Conservation (phyloP, 352 stramenopile genomes). For the Aphanomyces invadans region DNA sequence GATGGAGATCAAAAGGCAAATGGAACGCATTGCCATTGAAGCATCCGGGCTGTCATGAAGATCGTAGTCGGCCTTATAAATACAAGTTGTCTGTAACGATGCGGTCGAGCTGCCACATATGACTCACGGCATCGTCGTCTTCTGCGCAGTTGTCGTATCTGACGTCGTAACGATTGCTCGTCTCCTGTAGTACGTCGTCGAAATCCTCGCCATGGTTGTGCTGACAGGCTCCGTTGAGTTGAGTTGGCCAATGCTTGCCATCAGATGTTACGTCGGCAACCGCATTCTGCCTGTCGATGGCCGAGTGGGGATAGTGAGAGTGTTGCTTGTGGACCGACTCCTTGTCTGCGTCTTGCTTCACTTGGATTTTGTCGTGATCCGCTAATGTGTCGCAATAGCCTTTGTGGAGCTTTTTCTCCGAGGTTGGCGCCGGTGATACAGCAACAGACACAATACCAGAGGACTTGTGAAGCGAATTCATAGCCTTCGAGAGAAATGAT, state of each 20-base stretch:
- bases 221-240: no score
- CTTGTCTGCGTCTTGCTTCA: no score
- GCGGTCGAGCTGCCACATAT: slow-evolving; percentile 18
- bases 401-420: neutral
- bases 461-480: slow-evolving; percentile 11
- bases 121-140: neutral
- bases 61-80: no score
- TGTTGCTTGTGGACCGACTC: no score
- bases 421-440: neutral
- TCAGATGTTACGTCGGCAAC: no score
- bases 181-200: neutral
- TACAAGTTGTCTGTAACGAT: slow-evolving; percentile 17
- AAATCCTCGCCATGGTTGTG: neutral
- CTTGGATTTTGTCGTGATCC: no score
- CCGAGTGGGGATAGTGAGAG: no score
- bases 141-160: neutral
- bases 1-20: neutral
- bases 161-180: neutral
- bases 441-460: neutral
- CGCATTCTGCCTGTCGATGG: no score
- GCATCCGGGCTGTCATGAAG: no score
- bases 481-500: slow-evolving; percentile 15
- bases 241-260: no score
- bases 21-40: neutral
- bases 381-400: no score